Percentiles rank a stretch among this genome's conserved stretches.
phyloP scores from a whole-genome alignment of 2,329 filamentous ascomycete genomes.

The Mollisiaceae sp. region DNA sequence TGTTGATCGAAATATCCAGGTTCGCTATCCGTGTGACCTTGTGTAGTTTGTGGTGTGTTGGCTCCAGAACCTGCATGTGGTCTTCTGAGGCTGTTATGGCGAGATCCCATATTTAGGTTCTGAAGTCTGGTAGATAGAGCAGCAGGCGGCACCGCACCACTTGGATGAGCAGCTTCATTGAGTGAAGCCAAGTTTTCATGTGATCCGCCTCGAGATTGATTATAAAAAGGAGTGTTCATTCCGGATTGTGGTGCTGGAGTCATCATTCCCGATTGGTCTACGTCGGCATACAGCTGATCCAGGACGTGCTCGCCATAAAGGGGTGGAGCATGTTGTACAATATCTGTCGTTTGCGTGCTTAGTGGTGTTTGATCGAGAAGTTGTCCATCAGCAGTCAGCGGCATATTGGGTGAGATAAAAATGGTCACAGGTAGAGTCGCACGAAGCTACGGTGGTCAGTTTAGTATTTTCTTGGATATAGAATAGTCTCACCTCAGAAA shows the following conservation, averaged over 20 bases:
- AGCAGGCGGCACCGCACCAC: constrained; percentile 53
- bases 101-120: constrained; percentile 64
- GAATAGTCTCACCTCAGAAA: constrained; percentile 72
- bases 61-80: constrained; percentile 41
- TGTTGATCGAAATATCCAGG: constrained; percentile 34
- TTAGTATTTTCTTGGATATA: constrained; percentile 14
- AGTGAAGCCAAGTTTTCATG: constrained; percentile 76
- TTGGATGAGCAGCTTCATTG: constrained; percentile 52
- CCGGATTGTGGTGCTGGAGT: constrained; percentile 73
- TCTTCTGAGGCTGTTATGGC: constrained; percentile 41
- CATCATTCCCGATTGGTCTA: constrained; percentile 82
- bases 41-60: constrained; percentile 39
- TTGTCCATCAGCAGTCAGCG: constrained; percentile 85
- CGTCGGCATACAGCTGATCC: constrained; percentile 87
- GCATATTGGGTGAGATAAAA: constrained; percentile 93
- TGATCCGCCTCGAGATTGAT: constrained; percentile 75
- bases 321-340: constrained; percentile 76
- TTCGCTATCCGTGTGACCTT: constrained; percentile 26
- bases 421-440: constrained; percentile 90
- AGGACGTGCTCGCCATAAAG: constrained; percentile 89
- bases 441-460: constrained; percentile 62
- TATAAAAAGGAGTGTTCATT: constrained; percentile 81
- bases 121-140: constrained; percentile 71
- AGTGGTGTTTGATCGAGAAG: constrained; percentile 67
- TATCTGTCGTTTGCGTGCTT: constrained; percentile 53